Percentiles rank a stretch among this genome's conserved stretches.
Evolutionary conservation across 371 early-diverging fungal genomes (phyloP).

Genomic region (Lichtheimia hyalospora): DNA sequence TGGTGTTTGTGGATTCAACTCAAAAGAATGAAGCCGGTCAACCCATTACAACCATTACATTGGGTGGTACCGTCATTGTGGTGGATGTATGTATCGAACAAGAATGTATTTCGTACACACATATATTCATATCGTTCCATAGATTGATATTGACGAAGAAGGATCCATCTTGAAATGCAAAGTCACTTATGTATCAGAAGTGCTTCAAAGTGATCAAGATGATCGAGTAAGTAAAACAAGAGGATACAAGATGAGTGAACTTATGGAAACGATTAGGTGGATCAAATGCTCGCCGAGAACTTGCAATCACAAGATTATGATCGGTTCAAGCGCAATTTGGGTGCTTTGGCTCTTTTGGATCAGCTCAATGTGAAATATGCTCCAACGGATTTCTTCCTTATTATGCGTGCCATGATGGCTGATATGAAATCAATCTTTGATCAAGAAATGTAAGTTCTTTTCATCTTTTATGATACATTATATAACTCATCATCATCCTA

Average conservation of each 20-base stretch:
- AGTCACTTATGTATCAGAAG: slow-evolving; percentile 58
- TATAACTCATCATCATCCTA: too few relatives aligned
- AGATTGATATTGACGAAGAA: slow-evolving; percentile 60
- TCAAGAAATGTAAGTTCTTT: slow-evolving; percentile 34
- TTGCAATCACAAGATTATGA: slow-evolving; percentile 45
- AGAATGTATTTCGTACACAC: not conserved
- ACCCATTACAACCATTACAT: slow-evolving; percentile 53
- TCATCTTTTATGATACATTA: not conserved
- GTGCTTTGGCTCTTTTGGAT: slow-evolving; percentile 52
- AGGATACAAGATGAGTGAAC: too few relatives aligned
- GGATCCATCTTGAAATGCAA: slow-evolving; percentile 49
- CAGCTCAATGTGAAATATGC: slow-evolving; percentile 51
- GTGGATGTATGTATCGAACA: slow-evolving; percentile 46
- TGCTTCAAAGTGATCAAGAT: slow-evolving; percentile 49
- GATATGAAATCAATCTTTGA: slow-evolving; percentile 93
- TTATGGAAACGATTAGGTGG: slow-evolving; percentile 25
- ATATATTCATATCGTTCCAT: slow-evolving; percentile 4
- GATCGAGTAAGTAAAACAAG: slow-evolving; percentile 33
- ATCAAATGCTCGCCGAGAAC: slow-evolving; percentile 47
- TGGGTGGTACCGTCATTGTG: slow-evolving; percentile 61
- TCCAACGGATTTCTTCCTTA: slow-evolving; percentile 54
- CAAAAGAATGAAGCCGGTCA: slow-evolving; percentile 36
- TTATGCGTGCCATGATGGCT: slow-evolving; percentile 63
- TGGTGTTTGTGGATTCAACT: slow-evolving; percentile 53
- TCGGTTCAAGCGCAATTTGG: slow-evolving; percentile 49